Evolutionary conservation across 176 grass and related monocot species (phyloP).

Genomic region (Cenchrus fungigraminus): DNA sequence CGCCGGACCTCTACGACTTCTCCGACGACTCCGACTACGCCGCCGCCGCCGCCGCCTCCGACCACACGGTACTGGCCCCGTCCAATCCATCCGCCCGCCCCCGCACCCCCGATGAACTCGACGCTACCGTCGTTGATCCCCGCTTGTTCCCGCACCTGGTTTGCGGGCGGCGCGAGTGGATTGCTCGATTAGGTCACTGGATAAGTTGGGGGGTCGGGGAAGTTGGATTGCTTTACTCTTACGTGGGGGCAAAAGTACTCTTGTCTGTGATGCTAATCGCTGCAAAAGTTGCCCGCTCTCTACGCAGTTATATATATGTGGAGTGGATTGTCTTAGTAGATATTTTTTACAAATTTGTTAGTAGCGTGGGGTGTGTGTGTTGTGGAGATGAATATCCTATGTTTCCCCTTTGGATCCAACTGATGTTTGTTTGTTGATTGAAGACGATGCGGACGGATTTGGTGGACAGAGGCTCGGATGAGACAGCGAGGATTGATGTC

Average conservation of each 20-base stretch:
- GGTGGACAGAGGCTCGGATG: constrained; percentile 44
- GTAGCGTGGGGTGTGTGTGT: not conserved
- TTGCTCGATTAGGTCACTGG: constrained; percentile 26
- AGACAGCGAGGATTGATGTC: constrained; percentile 63
- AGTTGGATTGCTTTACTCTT: constrained; percentile 14
- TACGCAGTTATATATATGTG: not conserved
- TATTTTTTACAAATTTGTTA: constrained; percentile 4
- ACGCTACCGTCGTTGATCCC: not conserved
- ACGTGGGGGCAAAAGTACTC: not conserved
- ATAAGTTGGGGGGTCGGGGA: not conserved
- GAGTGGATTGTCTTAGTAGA: not conserved
- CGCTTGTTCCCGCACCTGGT: not conserved
- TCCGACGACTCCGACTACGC: constrained; percentile 98
- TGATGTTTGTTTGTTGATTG: constrained; percentile 34
- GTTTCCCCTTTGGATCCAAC: not conserved
- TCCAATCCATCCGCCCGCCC: too few species aligned
- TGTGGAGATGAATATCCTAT: not conserved
- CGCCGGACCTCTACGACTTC: constrained; percentile 77
- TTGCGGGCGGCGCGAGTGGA: not conserved
- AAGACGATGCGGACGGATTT: constrained; percentile 73
- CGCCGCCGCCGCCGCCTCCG: constrained; percentile 55
- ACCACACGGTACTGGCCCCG: constrained; percentile 30
- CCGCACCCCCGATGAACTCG: not conserved
- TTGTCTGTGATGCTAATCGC: not conserved
- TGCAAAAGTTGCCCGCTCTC: not conserved